Conservation (phyloP, 768 basidiomycete genomes). For the Omphalotus guepiniiformis region DNA sequence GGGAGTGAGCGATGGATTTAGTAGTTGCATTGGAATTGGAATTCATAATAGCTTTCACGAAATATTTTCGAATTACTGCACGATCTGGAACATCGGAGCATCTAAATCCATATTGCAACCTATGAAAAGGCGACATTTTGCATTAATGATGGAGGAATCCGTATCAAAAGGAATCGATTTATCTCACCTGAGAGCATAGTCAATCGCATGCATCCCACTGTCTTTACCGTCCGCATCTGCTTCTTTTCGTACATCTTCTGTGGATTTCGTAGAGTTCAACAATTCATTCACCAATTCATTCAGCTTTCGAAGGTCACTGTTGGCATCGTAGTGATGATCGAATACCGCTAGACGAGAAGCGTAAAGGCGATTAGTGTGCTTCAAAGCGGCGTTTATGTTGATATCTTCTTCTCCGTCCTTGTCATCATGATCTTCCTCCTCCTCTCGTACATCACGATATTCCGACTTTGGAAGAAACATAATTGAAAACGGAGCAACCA, state of each 20-base stretch:
- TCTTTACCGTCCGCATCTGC: constrained; percentile 8
- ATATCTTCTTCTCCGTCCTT: not conserved
- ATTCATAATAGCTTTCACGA: constrained; percentile 10
- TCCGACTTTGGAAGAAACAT: no score
- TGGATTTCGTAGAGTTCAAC: constrained; percentile 2
- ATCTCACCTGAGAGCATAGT: constrained; percentile 11
- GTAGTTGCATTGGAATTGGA: not conserved
- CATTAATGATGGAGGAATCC: not conserved
- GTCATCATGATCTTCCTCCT: not conserved
- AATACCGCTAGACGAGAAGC: no score
- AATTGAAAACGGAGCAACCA: constrained; percentile 1
- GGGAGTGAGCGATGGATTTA: constrained; percentile 9
- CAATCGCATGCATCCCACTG: constrained; percentile 9
- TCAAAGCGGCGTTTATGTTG: no score
- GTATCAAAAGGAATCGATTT: not conserved
- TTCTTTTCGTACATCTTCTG: constrained; percentile 6
- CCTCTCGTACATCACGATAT: no score
- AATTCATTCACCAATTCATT: not conserved
- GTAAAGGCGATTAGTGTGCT: no score
- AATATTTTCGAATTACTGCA: constrained; percentile 6
- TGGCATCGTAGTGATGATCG: not conserved
- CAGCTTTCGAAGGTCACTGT: not conserved
- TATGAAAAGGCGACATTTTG: not conserved
- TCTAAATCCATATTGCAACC: not conserved
- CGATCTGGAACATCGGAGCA: constrained; percentile 12